Evolutionary conservation across 2,329 filamentous ascomycete genomes (phyloP).

Genomic region (Colletotrichum caudatum): DNA sequence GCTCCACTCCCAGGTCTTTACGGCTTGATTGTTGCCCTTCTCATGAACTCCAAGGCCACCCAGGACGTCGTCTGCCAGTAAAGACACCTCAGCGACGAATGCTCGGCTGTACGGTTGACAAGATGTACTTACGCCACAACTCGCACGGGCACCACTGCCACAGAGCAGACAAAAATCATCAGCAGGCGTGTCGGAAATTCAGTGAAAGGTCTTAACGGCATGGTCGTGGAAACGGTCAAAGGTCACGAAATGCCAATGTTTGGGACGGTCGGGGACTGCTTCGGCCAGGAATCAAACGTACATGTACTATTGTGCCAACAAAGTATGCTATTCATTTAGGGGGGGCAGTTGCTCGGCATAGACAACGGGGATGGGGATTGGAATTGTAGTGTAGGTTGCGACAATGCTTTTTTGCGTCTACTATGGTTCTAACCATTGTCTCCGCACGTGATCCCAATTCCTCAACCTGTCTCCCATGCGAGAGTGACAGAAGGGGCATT

Average conservation of each 20-base stretch:
- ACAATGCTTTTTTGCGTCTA: constrained; percentile 43
- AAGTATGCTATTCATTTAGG: constrained; percentile 52
- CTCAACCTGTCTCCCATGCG: neutral
- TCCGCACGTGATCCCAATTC: neutral
- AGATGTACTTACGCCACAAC: constrained; percentile 50
- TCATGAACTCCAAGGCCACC: constrained; percentile 97
- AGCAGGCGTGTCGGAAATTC: constrained; percentile 42
- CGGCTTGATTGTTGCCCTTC: constrained; percentile 96
- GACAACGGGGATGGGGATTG: constrained; percentile 54
- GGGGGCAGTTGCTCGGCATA: constrained; percentile 59
- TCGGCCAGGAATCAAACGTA: constrained; percentile 49
- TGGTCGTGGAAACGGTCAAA: constrained; percentile 43
- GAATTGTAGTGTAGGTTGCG: constrained; percentile 58
- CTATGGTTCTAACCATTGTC: neutral
- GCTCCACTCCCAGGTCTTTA: constrained; percentile 81
- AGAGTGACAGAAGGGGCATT: neutral
- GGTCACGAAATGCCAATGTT: constrained; percentile 41
- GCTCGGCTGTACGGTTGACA: constrained; percentile 51
- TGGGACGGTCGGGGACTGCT: constrained; percentile 43
- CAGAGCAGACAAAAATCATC: constrained; percentile 43
- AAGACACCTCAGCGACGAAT: constrained; percentile 45
- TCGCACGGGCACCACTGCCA: constrained; percentile 41
- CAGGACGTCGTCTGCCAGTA: constrained; percentile 72
- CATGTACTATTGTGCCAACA: constrained; percentile 66
- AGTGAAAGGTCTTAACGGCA: constrained; percentile 42